A percentile compares a stretch with the other conserved stretches of the same genome.
Conservation (phyloP, 257 asterid genomes). For the Eustoma russellianum region DNA sequence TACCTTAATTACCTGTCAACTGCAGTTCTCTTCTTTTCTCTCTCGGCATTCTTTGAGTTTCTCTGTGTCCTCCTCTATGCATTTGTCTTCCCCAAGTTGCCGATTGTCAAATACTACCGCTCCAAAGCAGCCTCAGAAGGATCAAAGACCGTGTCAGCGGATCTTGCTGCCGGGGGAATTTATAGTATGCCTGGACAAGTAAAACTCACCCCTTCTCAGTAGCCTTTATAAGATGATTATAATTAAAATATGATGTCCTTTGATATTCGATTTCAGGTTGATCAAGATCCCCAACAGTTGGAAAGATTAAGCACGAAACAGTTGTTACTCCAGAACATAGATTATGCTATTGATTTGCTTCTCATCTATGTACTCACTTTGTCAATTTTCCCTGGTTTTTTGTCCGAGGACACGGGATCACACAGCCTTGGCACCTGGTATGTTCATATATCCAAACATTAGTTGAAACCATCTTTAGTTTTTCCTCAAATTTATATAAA, state of each 20-base stretch:
- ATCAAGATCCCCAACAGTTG: constrained; percentile 8
- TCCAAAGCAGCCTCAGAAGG: constrained; percentile 41
- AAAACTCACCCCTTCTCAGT: not conserved
- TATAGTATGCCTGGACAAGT: constrained; percentile 13
- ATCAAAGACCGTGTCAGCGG: constrained; percentile 32
- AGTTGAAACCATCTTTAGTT: not conserved
- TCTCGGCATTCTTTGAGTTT: constrained; percentile 32
- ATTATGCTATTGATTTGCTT: constrained; percentile 33
- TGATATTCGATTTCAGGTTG: constrained; percentile 11
- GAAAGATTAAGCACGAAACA: constrained; percentile 32
- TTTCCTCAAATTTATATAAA: not conserved
- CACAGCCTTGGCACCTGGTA: constrained; percentile 39
- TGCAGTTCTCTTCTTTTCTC: constrained; percentile 33
- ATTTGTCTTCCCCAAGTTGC: constrained; percentile 29
- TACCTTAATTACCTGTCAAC: not conserved
- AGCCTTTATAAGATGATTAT: not conserved
- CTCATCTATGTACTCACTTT: constrained; percentile 26
- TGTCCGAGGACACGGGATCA: constrained; percentile 33
- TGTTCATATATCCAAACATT: not conserved
- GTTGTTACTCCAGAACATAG: constrained; percentile 22
- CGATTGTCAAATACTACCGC: constrained; percentile 31
- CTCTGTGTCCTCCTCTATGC: constrained; percentile 34
- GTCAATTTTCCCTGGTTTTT: constrained; percentile 41
- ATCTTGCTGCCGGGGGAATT: constrained; percentile 36
- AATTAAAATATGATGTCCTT: not conserved